Base-by-base conservation (phyloP, 768 basidiomycete species). In the Lactarius vividus region DNA sequence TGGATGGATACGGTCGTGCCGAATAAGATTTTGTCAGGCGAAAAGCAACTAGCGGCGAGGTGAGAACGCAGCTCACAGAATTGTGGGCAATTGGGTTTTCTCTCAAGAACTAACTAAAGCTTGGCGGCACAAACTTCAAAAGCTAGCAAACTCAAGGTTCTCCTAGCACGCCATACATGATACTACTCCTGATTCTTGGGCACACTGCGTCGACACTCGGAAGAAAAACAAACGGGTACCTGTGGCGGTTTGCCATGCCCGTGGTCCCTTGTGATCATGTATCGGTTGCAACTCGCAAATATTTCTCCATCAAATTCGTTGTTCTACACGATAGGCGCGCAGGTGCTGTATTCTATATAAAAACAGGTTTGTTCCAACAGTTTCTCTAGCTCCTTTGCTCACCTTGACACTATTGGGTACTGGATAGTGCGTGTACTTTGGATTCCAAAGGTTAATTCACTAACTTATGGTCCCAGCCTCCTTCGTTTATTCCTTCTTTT, bases 371-470 rank as follows among this genome's bases (percentile, higher is more conserved):
- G 8, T 16, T 9, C 33, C 42, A 9, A 29, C 3, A 23, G 23
- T 33, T 16, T 33, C 33, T 29, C 28, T 23, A 62, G 54, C 59
- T 46, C 54, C 46, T 35, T 52, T 29, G 59, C 31, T 56, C 59
- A 60, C 33, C 20, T 46, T 10, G 6, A 61, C 60, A 5, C 23
- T 33, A 28, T 16, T 23, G 13, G 64, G 60, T 66, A 57, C 65
- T 62, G 46, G 60, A 57, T 66, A 53, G 65, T 62, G 2, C 35
- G 65, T 57, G 54, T 35, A 0, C 44, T 23, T 44, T 11, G 42
- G 20, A 11, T 62, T 2, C 10, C 18, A 31, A n/a, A 33, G 6
- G 33, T n/a, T 57, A 49, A 49, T 49, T 3, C 20, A 23, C 49
- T 18, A 20, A 23, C 39, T 29, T 28, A 4, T 28, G 16, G n/a